phyloP scores from a whole-genome alignment of 768 basidiomycete genomes.

The Mycena rosella region DNA sequence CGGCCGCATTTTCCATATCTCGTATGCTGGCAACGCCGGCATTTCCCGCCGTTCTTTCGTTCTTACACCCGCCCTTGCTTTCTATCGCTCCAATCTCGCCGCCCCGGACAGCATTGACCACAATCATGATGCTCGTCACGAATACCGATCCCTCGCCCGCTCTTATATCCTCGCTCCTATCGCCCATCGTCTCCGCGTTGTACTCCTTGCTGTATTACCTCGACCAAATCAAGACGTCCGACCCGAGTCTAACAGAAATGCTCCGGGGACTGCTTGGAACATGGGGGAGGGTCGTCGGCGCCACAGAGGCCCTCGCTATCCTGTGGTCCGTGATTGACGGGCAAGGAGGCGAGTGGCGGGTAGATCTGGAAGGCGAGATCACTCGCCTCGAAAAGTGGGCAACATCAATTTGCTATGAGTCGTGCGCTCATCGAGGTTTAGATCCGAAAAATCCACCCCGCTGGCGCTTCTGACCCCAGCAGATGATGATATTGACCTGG shows the following conservation, averaged over 20 bases:
- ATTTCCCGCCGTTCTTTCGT: constrained; percentile 55
- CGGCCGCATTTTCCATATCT: constrained; percentile 77
- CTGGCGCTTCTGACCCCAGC: constrained; percentile 67
- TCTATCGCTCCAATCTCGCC: constrained; percentile 29
- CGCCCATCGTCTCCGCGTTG: constrained; percentile 75
- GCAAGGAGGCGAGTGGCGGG: constrained; percentile 66
- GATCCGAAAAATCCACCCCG: constrained; percentile 42
- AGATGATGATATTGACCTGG: constrained; percentile 61
- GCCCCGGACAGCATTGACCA: constrained; percentile 60
- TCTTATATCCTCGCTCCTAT: constrained; percentile 71
- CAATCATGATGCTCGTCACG: constrained; percentile 68
- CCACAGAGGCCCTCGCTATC: constrained; percentile 63
- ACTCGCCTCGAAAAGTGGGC: constrained; percentile 59
- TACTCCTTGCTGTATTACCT: constrained; percentile 74
- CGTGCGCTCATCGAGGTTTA: constrained; percentile 29
- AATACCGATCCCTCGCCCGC: constrained; percentile 86
- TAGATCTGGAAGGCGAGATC: constrained; percentile 68
- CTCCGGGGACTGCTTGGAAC: constrained; percentile 72
- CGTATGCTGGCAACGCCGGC: constrained; percentile 65
- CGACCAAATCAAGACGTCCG: constrained; percentile 66
- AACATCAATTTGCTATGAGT: not conserved
- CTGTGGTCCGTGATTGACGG: constrained; percentile 72
- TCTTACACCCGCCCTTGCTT: constrained; percentile 68
- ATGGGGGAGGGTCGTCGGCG: constrained; percentile 79
- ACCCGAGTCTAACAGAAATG: constrained; percentile 72